Evolutionary conservation across 1,139 yeast genomes (phyloP), one percentile per base, ranked within the genome.

Genomic region (Taphrina betulina): DNA sequence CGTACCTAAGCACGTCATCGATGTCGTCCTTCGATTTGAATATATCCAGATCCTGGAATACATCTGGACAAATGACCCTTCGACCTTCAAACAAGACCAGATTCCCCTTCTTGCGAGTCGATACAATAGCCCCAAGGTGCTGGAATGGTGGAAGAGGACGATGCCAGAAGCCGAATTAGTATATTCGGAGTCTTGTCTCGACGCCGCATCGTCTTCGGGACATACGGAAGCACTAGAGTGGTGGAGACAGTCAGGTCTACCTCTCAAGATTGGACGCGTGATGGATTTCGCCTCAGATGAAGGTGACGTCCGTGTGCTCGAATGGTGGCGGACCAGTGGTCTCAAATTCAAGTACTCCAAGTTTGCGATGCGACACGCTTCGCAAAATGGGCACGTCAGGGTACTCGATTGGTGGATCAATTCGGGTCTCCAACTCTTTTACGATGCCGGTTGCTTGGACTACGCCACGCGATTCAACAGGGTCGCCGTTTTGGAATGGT

Each of bases 361-460:
- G 19, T 40, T 50, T 22, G 54, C 54, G 26, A 50, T 50, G 54
- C 33, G 54, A 16, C 54, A 50, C 26, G 54, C 54, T 12, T 50
- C 54, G 12, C 54, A 50, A 24, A 50, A 50, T 23, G 46, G 54
- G 3, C 54, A 50, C 28, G 26, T 50, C 34, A 24, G 14, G 17
- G 54, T 50, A 5, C 54, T 50, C 28, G 54, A 38, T 12, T 50
- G 54, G 54, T 50, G 54, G 54, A 45, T 50, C 40, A 40, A 50
- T 22, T 50, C 54, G 14, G 54, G 40, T 8, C 17, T 50, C 29
- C 54, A 50, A 26, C 36, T 50, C 12, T 50, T 50, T 34, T 50
- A 50, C 17, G 54, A 50, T 31, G 46, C 54, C 10, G 44, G 54
- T 28, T 50, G 54, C 17, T 26, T 50, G 23, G 54, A 50, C 36